phyloP scores from a whole-genome alignment of 164 flowering plant species.

The Kingdonia uniflora region DNA sequence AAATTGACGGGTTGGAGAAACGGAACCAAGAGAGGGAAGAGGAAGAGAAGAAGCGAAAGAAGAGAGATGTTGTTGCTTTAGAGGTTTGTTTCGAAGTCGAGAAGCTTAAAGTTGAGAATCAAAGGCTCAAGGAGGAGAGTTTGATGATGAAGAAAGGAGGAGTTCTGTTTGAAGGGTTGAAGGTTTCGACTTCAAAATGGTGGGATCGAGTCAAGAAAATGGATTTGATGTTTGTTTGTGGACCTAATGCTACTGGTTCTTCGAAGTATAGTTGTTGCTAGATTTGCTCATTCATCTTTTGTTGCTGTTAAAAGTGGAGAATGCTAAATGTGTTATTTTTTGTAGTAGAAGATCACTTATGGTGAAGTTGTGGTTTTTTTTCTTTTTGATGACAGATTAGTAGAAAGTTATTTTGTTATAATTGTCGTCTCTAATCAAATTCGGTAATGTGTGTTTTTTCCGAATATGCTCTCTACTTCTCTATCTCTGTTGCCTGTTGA shows the following conservation, averaged over 20 bases:
- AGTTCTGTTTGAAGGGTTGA: neutral
- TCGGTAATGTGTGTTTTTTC: too few species aligned
- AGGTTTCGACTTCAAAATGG: slow-evolving; percentile 11
- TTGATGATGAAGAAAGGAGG: slow-evolving; percentile 1
- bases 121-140: slow-evolving; percentile 12
- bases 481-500: too few species aligned
- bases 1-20: slow-evolving; percentile 54
- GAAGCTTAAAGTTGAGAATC: slow-evolving; percentile 19
- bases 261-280: too few species aligned
- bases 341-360: too few species aligned
- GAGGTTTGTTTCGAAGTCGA: slow-evolving; percentile 26
- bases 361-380: too few species aligned
- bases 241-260: slow-evolving; percentile 3
- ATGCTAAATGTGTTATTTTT: too few species aligned
- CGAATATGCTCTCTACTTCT: too few species aligned
- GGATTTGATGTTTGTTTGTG: slow-evolving; percentile 33
- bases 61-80: slow-evolving; percentile 12
- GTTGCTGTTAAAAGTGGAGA: too few species aligned
- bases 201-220: slow-evolving; percentile 34
- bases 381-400: too few species aligned
- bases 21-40: slow-evolving; percentile 38
- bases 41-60: slow-evolving; percentile 14
- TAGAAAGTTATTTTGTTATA: too few species aligned
- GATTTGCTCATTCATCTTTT: too few species aligned
- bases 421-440: too few species aligned